A percentile compares a stretch with the other conserved stretches of the same genome.
phyloP scores from a whole-genome alignment of 2,329 filamentous ascomycete species.

The Alternaria sp. region DNA sequence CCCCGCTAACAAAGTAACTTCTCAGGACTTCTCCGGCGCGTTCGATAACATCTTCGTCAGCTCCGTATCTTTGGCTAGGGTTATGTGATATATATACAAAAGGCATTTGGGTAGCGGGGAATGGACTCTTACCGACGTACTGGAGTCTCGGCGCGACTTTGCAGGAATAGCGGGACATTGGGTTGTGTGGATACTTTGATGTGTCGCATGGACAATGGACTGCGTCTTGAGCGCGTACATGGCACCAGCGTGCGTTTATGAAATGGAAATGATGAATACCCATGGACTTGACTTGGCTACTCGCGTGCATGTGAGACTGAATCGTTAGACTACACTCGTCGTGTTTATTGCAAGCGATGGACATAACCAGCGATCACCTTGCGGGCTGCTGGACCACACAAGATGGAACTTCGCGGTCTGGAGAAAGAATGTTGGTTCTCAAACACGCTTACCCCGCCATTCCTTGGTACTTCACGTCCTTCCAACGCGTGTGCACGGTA shows the following conservation, averaged over 20 bases:
- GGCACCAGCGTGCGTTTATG: constrained; percentile 16
- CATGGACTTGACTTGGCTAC: neutral
- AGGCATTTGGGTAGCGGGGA: constrained; percentile 34
- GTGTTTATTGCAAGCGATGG: too few relatives aligned
- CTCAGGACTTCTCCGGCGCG: constrained; percentile 23
- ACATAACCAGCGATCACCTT: too few relatives aligned
- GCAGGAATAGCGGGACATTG: constrained; percentile 13
- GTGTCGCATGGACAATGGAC: constrained; percentile 13
- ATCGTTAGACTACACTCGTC: too few relatives aligned
- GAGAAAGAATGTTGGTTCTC: neutral
- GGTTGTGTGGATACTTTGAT: constrained; percentile 16
- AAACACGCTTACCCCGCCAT: neutral
- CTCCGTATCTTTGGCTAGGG: constrained; percentile 19
- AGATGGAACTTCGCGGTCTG: neutral
- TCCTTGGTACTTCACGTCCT: neutral
- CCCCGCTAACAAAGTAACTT: neutral
- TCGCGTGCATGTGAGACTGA: neutral
- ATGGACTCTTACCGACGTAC: constrained; percentile 18
- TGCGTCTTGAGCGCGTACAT: constrained; percentile 17
- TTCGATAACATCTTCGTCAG: constrained; percentile 23
- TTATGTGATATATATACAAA: constrained; percentile 22
- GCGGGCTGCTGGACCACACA: neutral
- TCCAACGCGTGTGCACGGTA: neutral
- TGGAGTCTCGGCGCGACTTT: constrained; percentile 36
- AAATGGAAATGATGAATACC: constrained; percentile 7